Conservation (phyloP, 1,139 yeast species). For the Yamadazyma atmosphaerica region DNA sequence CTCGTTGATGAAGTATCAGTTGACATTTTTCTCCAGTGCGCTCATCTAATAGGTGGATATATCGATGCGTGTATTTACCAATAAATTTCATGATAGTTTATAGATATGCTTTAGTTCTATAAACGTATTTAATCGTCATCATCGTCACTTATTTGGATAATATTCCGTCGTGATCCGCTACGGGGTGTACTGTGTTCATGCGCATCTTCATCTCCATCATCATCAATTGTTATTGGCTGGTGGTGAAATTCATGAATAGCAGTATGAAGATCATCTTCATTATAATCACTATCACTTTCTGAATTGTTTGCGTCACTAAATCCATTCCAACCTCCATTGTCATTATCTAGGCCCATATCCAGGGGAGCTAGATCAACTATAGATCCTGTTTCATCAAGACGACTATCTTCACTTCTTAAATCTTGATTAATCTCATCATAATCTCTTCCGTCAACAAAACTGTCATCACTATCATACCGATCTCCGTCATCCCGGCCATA, state of each 20-base stretch:
- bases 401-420: slow-evolving; percentile 5
- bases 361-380: slow-evolving; percentile 7
- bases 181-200: slow-evolving; percentile 3
- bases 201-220: slow-evolving; percentile 8
- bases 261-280: slow-evolving; percentile 18
- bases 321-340: slow-evolving; percentile 14
- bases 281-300: slow-evolving; percentile 5
- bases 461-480: slow-evolving; percentile 30
- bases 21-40: slow-evolving; percentile 10
- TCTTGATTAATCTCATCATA: slow-evolving; percentile 14
- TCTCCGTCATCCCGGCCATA: slow-evolving; percentile 18
- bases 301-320: slow-evolving; percentile 9
- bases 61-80: neutral
- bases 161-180: neutral
- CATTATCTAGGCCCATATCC: slow-evolving; percentile 5
- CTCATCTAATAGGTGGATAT: slow-evolving; percentile 13
- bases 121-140: slow-evolving; percentile 2
- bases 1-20: slow-evolving; percentile 16
- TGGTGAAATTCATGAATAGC: slow-evolving; percentile 17
- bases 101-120: no score
- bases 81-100: no score
- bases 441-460: slow-evolving; percentile 27
- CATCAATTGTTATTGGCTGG: slow-evolving; percentile 6
- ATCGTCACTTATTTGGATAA: slow-evolving; percentile 3
- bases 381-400: neutral